Base-by-base conservation (phyloP, 2,329 filamentous ascomycete species). In the Helminthosporium solani region DNA sequence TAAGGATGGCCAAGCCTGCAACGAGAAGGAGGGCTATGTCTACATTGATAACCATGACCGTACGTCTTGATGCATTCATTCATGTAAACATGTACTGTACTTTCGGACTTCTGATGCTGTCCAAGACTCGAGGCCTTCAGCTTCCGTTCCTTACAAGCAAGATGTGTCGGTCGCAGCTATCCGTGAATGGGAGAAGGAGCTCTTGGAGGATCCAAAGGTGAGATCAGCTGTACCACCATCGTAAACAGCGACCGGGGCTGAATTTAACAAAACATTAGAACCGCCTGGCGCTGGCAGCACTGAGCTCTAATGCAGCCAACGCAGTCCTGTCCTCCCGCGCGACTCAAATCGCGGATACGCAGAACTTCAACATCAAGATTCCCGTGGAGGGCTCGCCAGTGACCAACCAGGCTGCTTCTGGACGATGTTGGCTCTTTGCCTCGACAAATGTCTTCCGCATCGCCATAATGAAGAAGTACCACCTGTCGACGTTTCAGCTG, bases 381-480 rank as follows among this genome's bases (percentile, higher is more conserved):
- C 87, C 89, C 0, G 78, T 88, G 44, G 90, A 95, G 68, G 90
- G 90, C 39, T 79, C 78, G 0, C 90, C 90, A 0, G 85, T 95
- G 52, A 95, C 90, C 0, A 91, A 95, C 68, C 90, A 96, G 73
- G 79, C 85, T 27, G 81, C 81, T 7, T 90, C 86, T 2, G 90
- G 90, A 7, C 80, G 90, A 53, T 96, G 90, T 76, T 96, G 90
- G 90, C 81, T 95, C 52, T 96, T 96, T 59, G 90, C 90, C 1
- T 83, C 87, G 3, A 94, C 88, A n/a, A 95, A 95, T 59, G 85
- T 95, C 45, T 94, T 95, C 73, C 86, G 90, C 21, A 80, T 95
- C n/a, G 86, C 89, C 1, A 77, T 95, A 37, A 92, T 94, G 86
- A 86, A 88, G 70, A 85, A 85, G 60, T 87, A 95, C 70, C 82